Evolutionary conservation across 2,329 filamentous ascomycete genomes (phyloP), one percentile per base, ranked within the genome.

Genomic region (Beauveria caledonica): DNA sequence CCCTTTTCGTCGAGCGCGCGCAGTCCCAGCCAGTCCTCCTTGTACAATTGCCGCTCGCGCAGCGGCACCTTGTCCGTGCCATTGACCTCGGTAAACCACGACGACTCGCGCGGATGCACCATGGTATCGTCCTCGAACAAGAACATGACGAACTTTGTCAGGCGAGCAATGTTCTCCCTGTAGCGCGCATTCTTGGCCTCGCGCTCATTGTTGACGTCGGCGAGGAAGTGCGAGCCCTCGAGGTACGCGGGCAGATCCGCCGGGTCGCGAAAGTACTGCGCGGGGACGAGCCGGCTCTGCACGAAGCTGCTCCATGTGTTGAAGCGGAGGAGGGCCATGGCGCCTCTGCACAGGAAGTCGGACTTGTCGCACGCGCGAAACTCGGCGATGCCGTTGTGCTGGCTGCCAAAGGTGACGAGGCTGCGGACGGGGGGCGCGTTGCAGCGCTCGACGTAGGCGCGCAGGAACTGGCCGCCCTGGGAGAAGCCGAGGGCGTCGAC

Each of bases 171-270:
- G 69, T 93, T 89, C 66, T 81, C 73, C 70, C 82, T 86, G 73
- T 97, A 99, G 13, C 76, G 80, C 40, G 74, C 68, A 68, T 92
- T 96, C 82, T 95, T 96, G 59, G 77, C 63, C 53, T 65, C 64
- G 11, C 92, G 82, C 81, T 99, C 94, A 72, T 97, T 97, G 75
- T 99, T 99, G 75, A 97, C 87, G 70, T 97, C 93, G 10, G 93
- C 94, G 9, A 99, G 79, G 73, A 95, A 97, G 71, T 92, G 93
- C 67, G 89, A 94, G 70, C 85, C 72, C 65, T 86, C 84, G 21
- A 97, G 82, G 71, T 97, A 99, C 33, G 79, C 75, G 1, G 86
- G 83, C 72, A 91, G 74, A 62, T 78, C 72, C 23, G 50, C 51
- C 63, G 83, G 83, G 65, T 92, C 84, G 57, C 93, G 88, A 78